Conservation (phyloP, 345 rosid species). For the Mangifera indica region DNA sequence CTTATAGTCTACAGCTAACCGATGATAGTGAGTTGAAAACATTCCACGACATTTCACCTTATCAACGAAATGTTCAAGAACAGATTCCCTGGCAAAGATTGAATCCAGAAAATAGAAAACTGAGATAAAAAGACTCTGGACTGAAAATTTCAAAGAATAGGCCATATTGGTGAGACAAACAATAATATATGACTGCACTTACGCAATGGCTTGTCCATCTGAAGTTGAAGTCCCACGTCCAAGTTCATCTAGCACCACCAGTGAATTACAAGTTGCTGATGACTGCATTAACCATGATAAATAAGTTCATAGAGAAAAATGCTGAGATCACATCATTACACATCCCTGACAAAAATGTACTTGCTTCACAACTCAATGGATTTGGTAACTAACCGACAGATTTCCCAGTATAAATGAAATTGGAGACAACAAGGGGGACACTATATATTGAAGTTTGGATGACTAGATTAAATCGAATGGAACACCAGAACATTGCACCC, state of each 20-base stretch:
- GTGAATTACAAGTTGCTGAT: slow-evolving; percentile 70
- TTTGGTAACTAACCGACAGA: neutral
- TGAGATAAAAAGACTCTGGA: neutral
- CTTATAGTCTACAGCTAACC: slow-evolving; percentile 70
- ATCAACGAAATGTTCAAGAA: slow-evolving; percentile 81
- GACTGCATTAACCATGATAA: slow-evolving; percentile 47
- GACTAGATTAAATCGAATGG: too few species aligned
- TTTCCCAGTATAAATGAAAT: neutral
- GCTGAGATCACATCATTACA: neutral
- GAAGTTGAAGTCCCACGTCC: slow-evolving; percentile 98
- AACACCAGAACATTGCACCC: neutral
- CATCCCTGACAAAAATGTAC: neutral
- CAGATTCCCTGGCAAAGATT: slow-evolving; percentile 61
- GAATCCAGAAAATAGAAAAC: slow-evolving; percentile 5
- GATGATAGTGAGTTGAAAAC: slow-evolving; percentile 96
- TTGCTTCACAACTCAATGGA: neutral
- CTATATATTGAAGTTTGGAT: neutral
- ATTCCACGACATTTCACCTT: slow-evolving; percentile 82
- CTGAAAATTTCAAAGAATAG: neutral
- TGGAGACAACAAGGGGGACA: neutral
- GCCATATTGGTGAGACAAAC: neutral
- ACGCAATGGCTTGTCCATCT: slow-evolving; percentile 99
- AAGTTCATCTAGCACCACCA: slow-evolving; percentile 94
- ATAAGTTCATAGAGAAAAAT: neutral
- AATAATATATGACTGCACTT: slow-evolving; percentile 24